These are phyloP conservation scores for Bruguiera gymnorhiza DNA, from an alignment of 345 rosid species.

Conservation along the genomic window DNA sequence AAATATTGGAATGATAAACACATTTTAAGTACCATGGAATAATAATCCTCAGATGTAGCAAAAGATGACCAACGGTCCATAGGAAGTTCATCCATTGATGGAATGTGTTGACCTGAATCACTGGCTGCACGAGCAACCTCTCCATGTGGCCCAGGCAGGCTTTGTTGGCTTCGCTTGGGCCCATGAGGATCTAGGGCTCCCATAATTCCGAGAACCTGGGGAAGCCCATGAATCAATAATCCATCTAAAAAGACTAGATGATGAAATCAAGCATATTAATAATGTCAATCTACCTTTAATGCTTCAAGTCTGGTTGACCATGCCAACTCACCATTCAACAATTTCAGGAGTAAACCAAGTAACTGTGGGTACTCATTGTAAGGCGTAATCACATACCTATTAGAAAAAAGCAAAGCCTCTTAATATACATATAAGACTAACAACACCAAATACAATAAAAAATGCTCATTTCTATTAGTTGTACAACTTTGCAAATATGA, in stretches of 20 bases:
- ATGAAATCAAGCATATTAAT: slow-evolving; percentile 18
- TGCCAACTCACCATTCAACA: slow-evolving; percentile 89
- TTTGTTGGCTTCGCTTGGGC: slow-evolving; percentile 85
- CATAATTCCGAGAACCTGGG: slow-evolving; percentile 97
- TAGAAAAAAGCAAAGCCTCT: background rate
- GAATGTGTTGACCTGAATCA: slow-evolving; percentile 94
- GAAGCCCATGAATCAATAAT: slow-evolving; percentile 22
- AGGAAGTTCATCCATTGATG: slow-evolving; percentile 77
- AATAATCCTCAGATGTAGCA: slow-evolving; percentile 95
- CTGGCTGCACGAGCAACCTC: slow-evolving; percentile 83
- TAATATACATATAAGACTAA: background rate
- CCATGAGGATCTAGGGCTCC: slow-evolving; percentile 98
- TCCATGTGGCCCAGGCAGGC: slow-evolving; percentile 74
- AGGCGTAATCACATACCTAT: slow-evolving; percentile 93
- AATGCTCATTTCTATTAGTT: background rate
- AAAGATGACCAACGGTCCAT: slow-evolving; percentile 91
- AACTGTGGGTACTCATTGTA: slow-evolving; percentile 87
- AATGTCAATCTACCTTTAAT: slow-evolving; percentile 63
- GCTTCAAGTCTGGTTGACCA: slow-evolving; percentile 99
- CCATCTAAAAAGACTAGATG: slow-evolving; percentile 19
- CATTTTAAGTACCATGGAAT: slow-evolving; percentile 64
- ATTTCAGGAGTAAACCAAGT: slow-evolving; percentile 89
- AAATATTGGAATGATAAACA: slow-evolving; percentile 1
- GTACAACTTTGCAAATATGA: too few relatives aligned
- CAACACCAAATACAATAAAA: background rate